phyloP scores from a whole-genome alignment of 2,329 filamentous ascomycete genomes.

The Stagonosporopsis vannaccii region DNA sequence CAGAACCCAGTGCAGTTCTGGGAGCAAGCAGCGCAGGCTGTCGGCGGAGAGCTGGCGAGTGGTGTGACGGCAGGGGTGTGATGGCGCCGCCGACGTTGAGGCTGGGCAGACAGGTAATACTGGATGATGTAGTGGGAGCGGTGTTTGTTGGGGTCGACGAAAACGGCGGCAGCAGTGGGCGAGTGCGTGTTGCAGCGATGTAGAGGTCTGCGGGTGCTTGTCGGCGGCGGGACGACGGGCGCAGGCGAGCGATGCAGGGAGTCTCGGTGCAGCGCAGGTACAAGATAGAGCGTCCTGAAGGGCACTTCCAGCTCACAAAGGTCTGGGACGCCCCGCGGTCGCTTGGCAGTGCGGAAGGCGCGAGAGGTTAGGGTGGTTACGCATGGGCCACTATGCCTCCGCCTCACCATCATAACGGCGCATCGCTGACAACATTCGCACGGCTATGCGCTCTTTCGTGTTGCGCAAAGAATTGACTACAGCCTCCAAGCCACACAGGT shows the following conservation, averaged over 20 bases:
- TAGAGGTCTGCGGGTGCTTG: constrained; percentile 20
- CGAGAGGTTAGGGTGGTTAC: background rate
- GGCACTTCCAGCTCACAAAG: constrained; percentile 24
- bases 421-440: background rate
- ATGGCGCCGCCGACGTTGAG: constrained; percentile 43
- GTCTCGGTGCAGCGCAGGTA: constrained; percentile 34
- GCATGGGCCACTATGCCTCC: background rate
- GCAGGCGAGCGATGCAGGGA: constrained; percentile 31
- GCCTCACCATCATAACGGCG: background rate
- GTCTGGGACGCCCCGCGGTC: constrained; percentile 4
- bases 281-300: constrained; percentile 29
- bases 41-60: constrained; percentile 21
- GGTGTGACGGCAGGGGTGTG: constrained; percentile 23
- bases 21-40: constrained; percentile 16
- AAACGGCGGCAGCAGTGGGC: constrained; percentile 26
- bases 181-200: constrained; percentile 13
- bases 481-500: too few species aligned
- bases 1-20: constrained; percentile 19
- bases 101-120: constrained; percentile 31
- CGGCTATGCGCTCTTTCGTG: too few species aligned
- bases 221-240: constrained; percentile 30
- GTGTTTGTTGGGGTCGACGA: constrained; percentile 32
- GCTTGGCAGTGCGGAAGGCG: constrained; percentile 15
- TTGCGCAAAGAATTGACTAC: too few species aligned
- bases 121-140: constrained; percentile 40